A percentile compares a stretch with the other conserved stretches of the same genome.
Evolutionary conservation across 306 rosid species (phyloP).

Genomic region (Chamaecrista fasciculata): DNA sequence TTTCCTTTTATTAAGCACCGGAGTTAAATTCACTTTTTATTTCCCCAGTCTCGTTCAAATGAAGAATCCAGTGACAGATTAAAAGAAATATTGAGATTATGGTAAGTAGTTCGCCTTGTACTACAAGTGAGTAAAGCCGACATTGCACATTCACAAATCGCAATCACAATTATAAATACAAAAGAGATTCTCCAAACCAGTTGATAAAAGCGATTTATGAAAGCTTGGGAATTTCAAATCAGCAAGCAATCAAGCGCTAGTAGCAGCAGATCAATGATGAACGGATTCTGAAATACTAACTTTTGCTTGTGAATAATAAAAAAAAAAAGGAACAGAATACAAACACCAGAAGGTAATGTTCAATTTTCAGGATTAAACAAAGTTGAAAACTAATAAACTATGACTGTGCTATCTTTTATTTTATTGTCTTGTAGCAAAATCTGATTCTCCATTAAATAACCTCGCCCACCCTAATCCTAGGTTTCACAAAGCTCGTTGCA

Average conservation of each 20-base stretch:
- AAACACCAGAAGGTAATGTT: not conserved
- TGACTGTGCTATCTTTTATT: not conserved
- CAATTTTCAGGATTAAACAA: not conserved
- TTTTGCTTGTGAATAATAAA: too few relatives aligned
- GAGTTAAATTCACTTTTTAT: not conserved
- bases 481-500: not conserved
- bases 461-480: too few relatives aligned
- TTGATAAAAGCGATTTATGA: too few relatives aligned
- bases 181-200: too few relatives aligned
- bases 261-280: not conserved
- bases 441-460: slow-evolving; percentile 14
- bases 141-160: too few relatives aligned
- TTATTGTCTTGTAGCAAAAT: not conserved
- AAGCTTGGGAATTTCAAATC: not conserved
- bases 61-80: not conserved
- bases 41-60: not conserved
- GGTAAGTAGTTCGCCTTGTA: not conserved
- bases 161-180: too few relatives aligned
- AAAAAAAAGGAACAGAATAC: not conserved
- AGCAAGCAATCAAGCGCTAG: not conserved
- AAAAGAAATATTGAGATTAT: not conserved
- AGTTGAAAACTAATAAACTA: not conserved
- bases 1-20: not conserved
- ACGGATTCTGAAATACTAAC: too few relatives aligned
- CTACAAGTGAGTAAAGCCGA: not conserved